Percentiles rank a stretch among this genome's conserved stretches.
These are phyloP conservation scores for Colletotrichum truncatum DNA, from an alignment of 2,329 filamentous ascomycete genomes.

Conservation along the genomic window DNA sequence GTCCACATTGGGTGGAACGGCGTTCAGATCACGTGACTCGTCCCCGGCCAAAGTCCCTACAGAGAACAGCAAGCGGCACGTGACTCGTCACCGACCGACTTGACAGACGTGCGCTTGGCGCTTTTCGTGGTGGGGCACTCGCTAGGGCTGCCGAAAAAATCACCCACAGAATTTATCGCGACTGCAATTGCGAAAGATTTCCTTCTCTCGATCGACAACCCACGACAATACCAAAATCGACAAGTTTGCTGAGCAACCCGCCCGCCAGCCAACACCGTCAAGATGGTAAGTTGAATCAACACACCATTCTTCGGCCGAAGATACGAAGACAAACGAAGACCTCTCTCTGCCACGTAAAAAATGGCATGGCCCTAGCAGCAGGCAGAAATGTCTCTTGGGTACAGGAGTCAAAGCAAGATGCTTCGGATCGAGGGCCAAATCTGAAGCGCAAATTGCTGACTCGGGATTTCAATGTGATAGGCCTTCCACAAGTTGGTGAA, in stretches of 20 bases:
- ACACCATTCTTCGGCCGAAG: conserved; percentile 14
- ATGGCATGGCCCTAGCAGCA: conserved; percentile 35
- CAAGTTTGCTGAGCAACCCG: conserved; percentile 30
- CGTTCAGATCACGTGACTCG: conserved; percentile 13
- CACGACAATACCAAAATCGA: conserved; percentile 37
- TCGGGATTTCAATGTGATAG: conserved; percentile 73
- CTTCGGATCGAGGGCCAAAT: conserved; percentile 79
- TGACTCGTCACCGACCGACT: conserved; percentile 51
- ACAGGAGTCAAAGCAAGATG: conserved; percentile 93
- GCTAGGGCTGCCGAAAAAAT: conserved; percentile 51
- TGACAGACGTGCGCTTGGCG: conserved; percentile 31
- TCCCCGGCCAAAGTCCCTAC: conserved; percentile 8
- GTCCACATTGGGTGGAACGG: not conserved
- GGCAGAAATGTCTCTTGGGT: conserved; percentile 53
- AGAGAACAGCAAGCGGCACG: conserved; percentile 33
- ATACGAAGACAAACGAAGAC: not conserved
- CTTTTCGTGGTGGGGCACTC: conserved; percentile 19
- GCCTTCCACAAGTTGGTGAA: conserved; percentile 94
- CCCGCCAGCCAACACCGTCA: conserved; percentile 60
- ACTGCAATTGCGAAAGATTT: conserved; percentile 30
- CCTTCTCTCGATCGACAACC: conserved; percentile 30
- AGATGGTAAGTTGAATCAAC: conserved; percentile 71
- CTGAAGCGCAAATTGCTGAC: conserved; percentile 99
- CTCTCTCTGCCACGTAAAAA: conserved; percentile 41
- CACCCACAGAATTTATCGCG: conserved; percentile 47